These are phyloP conservation scores for Fistulifera solaris DNA, from an alignment of 108 stramenopile genomes.

Conservation along the genomic window DNA sequence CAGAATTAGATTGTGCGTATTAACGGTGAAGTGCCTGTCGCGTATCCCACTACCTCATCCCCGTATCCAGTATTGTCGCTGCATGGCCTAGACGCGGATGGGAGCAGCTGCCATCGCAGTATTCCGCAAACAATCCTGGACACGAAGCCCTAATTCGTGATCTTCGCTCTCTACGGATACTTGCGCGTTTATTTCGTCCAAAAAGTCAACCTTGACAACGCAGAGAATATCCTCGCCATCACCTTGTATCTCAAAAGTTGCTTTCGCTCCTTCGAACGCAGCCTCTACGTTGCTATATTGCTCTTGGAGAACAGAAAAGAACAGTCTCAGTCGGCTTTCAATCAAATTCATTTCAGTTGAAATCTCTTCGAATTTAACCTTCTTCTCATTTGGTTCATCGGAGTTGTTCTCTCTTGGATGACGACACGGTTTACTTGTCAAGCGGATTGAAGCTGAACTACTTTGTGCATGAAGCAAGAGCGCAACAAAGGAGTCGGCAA, in stretches of 20 bases:
- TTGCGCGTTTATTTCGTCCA: conserved; percentile 41
- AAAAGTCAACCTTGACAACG: conserved; percentile 56
- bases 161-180: conserved; percentile 72
- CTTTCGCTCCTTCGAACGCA: conserved; percentile 63
- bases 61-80: no score
- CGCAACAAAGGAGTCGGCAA: conserved; percentile 89
- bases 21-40: no score
- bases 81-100: neutral
- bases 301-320: conserved; percentile 51
- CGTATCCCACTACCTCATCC: no score
- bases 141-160: conserved; percentile 59
- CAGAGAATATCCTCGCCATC: conserved; percentile 53
- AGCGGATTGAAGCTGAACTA: conserved; percentile 77
- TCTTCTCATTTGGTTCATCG: conserved; percentile 27
- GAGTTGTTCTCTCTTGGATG: conserved; percentile 31
- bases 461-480: conserved; percentile 87
- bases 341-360: conserved; percentile 6
- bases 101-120: neutral
- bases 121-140: conserved; percentile 57
- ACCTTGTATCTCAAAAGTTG: conserved; percentile 60
- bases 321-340: conserved; percentile 40
- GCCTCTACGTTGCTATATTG: conserved; percentile 76
- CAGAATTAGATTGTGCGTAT: no score
- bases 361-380: conserved; percentile 12
- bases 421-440: conserved; percentile 77